phyloP scores from a whole-genome alignment of 2,329 filamentous ascomycete species.

The Leptographium lundbergii region DNA sequence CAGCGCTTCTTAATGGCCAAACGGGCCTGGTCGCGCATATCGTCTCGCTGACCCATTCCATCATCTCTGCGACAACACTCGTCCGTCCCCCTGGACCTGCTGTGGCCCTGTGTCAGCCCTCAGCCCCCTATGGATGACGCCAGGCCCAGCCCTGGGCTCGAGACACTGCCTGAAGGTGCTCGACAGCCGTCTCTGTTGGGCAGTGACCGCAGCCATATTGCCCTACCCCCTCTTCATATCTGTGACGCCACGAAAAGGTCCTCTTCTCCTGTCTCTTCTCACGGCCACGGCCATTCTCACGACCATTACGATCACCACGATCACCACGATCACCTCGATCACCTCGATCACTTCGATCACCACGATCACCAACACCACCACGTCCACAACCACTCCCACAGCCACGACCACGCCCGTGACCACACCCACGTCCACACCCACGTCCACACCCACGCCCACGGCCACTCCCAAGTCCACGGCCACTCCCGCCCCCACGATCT shows the following conservation, averaged over 20 bases:
- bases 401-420: neutral
- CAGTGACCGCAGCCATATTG: neutral
- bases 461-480: neutral
- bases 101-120: neutral
- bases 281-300: neutral
- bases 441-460: neutral
- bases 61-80: neutral
- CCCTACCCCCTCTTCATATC: neutral
- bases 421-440: neutral
- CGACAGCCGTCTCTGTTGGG: neutral
- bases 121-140: constrained; percentile 9
- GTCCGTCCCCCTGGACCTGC: neutral
- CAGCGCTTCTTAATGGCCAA: constrained; percentile 5
- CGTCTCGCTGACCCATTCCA: neutral
- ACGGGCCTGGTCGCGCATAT: constrained; percentile 1
- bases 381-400: neutral
- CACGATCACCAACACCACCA: neutral
- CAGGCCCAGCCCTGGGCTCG: constrained; percentile 5
- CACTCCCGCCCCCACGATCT: too few species aligned
- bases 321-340: neutral
- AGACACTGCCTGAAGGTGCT: neutral
- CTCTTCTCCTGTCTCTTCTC: neutral
- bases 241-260: neutral
- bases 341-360: neutral
- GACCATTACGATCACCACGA: neutral